Evolutionary conservation across 2,329 filamentous ascomycete genomes (phyloP), one percentile per base, ranked within the genome.

Genomic region (Colletotrichum destructivum): DNA sequence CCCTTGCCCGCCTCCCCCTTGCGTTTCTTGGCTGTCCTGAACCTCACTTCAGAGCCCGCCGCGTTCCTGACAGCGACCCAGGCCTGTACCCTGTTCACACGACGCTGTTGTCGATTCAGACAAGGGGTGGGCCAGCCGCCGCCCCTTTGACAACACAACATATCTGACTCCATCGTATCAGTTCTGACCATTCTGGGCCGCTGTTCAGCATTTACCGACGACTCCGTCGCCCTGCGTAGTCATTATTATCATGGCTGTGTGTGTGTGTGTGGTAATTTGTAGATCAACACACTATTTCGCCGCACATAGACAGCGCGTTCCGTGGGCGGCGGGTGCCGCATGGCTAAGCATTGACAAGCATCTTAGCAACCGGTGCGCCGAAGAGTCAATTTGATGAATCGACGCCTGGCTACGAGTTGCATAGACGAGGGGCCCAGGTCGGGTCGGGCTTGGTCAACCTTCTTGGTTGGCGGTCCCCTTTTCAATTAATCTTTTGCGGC

Each of bases 101-200:
- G 46, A 31, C 13, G 63, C 54, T 23, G 40, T 40, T 52, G 31
- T n/a, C 54, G 54, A 51, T 60, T 60, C 42, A 35, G 42, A 46
- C 54, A 47, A 38, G 35, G 35, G 35, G 35, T 8, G 42, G 55
- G 31, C 52, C 23, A 46, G 52, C n/a, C 38, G 6, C 49, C 55
- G 56, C 26, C n/a, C 23, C 59, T 47, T 46, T 18, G 40, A 54
- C n/a, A 21, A 56, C 52, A 38, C 52, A 31, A 38, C 35, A 11
- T 18, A 57, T 42, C 13, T 38, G 15, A 44, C 55, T 23, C 16
- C 49, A 74, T 74, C 66, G 73, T 71, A 71, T 71, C 73, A 74
- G 62, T 59, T 57, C 56, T 42, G 42, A 23, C 44, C 59, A 40
- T 62, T 51, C 38, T 31, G 21, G 49, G 44, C 57, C 26, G 21